Percentiles rank a stretch among this genome's conserved stretches.
These are phyloP conservation scores for Exophiala oligosperma DNA, from an alignment of 2,329 filamentous ascomycete species.

Conservation along the genomic window DNA sequence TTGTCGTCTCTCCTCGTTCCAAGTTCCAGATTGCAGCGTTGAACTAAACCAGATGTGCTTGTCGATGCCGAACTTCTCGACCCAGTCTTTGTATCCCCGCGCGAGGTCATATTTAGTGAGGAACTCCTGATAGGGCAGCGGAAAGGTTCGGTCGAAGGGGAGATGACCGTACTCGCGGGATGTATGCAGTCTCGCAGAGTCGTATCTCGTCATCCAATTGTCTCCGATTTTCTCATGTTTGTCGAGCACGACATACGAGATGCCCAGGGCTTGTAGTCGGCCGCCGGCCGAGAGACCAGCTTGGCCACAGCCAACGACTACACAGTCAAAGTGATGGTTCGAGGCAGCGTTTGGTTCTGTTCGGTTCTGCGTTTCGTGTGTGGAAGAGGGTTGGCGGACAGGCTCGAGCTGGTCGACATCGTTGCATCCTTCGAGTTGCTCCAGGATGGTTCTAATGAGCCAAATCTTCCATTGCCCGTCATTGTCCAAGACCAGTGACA, in stretches of 20 bases:
- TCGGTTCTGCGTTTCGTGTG: not conserved
- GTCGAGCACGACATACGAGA: slow-evolving; percentile 47
- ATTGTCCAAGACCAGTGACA: slow-evolving; percentile 15
- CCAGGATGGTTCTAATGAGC: slow-evolving; percentile 26
- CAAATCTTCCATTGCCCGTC: slow-evolving; percentile 31
- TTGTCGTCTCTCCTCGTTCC: slow-evolving; percentile 37
- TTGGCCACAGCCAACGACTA: slow-evolving; percentile 45
- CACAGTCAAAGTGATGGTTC: slow-evolving; percentile 30
- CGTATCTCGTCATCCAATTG: slow-evolving; percentile 49
- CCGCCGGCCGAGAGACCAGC: slow-evolving; percentile 47
- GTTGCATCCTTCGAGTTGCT: slow-evolving; percentile 25
- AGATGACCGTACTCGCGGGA: slow-evolving; percentile 23
- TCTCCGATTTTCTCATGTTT: slow-evolving; percentile 45
- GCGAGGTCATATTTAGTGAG: slow-evolving; percentile 30
- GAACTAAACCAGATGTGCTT: slow-evolving; percentile 46
- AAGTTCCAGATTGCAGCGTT: slow-evolving; percentile 40
- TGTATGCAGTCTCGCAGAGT: slow-evolving; percentile 40
- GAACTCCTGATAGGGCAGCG: slow-evolving; percentile 25
- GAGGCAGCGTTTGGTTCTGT: not conserved
- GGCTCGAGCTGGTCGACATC: slow-evolving; percentile 26
- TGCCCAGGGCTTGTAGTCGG: slow-evolving; percentile 44
- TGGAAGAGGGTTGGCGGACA: not conserved
- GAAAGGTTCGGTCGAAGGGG: slow-evolving; percentile 32
- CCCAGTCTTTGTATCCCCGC: slow-evolving; percentile 21
- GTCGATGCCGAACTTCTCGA: slow-evolving; percentile 28